Percentiles rank a stretch among this genome's conserved stretches.
Evolutionary conservation across 768 basidiomycete species (phyloP).

Genomic region (Dacryopinax spathularia): DNA sequence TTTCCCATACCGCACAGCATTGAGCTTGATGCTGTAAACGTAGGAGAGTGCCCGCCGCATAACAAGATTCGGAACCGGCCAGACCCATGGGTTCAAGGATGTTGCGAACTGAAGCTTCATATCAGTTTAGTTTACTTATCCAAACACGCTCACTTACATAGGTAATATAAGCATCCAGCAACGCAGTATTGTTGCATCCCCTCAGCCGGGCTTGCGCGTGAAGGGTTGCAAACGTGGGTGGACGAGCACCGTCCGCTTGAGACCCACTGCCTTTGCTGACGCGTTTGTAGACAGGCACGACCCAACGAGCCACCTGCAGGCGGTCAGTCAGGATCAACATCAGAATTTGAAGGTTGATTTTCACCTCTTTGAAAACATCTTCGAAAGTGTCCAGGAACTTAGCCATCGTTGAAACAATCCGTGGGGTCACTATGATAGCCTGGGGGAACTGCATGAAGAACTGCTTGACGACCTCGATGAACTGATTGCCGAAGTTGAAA

Average conservation of each 20-base stretch:
- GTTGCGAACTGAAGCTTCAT: not conserved
- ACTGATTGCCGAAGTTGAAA: not conserved
- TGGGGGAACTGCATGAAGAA: not conserved
- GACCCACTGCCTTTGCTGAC: not conserved
- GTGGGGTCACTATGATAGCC: not conserved
- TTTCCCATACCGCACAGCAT: not conserved
- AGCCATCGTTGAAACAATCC: not conserved
- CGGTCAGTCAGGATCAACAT: not conserved
- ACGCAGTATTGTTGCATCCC: not conserved
- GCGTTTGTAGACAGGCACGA: not conserved
- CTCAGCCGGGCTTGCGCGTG: not conserved
- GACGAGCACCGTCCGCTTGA: not conserved
- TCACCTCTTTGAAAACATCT: not conserved
- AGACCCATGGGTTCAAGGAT: not conserved
- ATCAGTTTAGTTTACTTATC: not conserved
- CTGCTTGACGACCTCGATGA: not conserved
- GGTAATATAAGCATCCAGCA: not conserved
- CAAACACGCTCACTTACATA: not conserved
- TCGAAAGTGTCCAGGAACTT: not conserved
- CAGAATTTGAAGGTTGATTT: not conserved
- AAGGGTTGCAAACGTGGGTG: not conserved
- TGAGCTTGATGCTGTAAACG: not conserved
- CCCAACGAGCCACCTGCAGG: not conserved
- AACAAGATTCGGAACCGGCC: not conserved
- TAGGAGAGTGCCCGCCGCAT: not conserved